These are phyloP conservation scores for Dactylis glomerata DNA, from an alignment of 176 grass and related monocot genomes.

Conservation along the genomic window DNA sequence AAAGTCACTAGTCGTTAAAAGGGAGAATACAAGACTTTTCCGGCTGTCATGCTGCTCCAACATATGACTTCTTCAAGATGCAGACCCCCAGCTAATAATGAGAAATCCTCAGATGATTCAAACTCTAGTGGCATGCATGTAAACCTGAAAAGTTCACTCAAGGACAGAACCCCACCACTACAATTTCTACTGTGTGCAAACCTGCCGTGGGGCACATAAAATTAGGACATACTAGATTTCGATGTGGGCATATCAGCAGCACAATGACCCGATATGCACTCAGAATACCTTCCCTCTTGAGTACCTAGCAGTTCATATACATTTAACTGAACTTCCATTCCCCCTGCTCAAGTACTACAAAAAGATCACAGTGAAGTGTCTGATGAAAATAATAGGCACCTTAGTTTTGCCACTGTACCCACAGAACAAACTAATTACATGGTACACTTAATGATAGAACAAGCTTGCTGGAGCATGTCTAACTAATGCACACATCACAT, in stretches of 20 bases:
- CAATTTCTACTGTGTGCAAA: slow-evolving; percentile 28
- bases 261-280: slow-evolving; percentile 38
- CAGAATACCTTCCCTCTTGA: slow-evolving; percentile 3
- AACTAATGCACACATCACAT: neutral
- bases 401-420: neutral
- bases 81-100: slow-evolving; percentile 13
- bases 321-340: slow-evolving; percentile 25
- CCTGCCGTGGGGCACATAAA: slow-evolving; percentile 20
- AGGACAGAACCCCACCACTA: slow-evolving; percentile 30
- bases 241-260: slow-evolving; percentile 34
- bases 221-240: slow-evolving; percentile 26
- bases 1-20: slow-evolving; percentile 17
- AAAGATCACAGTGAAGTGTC: slow-evolving; percentile 14
- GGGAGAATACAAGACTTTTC: neutral
- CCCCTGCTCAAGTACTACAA: slow-evolving; percentile 4
- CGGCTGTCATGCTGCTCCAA: slow-evolving; percentile 14
- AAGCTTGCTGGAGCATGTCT: neutral
- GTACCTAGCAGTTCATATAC: slow-evolving; percentile 24
- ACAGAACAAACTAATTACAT: neutral
- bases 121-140: slow-evolving; percentile 37
- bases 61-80: slow-evolving; percentile 4
- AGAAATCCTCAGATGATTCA: slow-evolving; percentile 16
- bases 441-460: slow-evolving; percentile 2
- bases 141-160: slow-evolving; percentile 38
- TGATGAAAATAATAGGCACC: neutral